A percentile compares a stretch with the other conserved stretches of the same genome.
Evolutionary conservation across 352 stramenopile species (phyloP).

Genomic region (Pythium vanterpoolii): DNA sequence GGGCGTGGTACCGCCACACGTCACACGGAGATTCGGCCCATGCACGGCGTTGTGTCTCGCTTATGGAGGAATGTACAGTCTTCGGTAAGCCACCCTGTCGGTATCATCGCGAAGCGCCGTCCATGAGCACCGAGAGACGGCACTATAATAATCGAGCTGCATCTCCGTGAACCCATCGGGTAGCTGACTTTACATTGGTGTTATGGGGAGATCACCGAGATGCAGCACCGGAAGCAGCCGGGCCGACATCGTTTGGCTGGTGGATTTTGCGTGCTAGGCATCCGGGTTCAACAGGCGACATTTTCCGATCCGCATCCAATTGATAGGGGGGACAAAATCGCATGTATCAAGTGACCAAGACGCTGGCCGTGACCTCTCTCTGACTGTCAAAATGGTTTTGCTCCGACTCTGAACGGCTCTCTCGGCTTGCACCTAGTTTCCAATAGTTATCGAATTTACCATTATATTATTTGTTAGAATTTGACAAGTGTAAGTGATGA

Average conservation of each 20-base stretch:
- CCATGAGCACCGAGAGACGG: neutral
- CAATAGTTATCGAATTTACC: neutral
- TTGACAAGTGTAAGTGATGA: neutral
- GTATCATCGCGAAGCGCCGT: constrained; percentile 1
- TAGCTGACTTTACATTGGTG: constrained; percentile 4
- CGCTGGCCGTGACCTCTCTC: neutral
- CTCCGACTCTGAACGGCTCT: constrained; percentile 19
- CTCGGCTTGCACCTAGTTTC: neutral
- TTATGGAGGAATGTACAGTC: constrained; percentile 1
- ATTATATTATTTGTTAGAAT: neutral
- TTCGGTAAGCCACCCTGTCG: neutral
- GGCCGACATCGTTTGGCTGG: constrained; percentile 3
- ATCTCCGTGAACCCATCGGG: constrained; percentile 5
- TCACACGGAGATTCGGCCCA: constrained; percentile 5
- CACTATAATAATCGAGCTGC: neutral
- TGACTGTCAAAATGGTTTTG: neutral
- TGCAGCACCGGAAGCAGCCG: neutral
- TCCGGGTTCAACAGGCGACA: no score
- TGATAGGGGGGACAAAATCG: no score
- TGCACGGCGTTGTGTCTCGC: neutral
- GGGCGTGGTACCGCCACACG: constrained; percentile 1
- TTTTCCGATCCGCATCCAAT: no score
- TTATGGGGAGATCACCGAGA: constrained; percentile 6
- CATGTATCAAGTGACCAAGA: no score
- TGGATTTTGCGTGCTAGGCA: no score